These are phyloP conservation scores for Lactarius sanguifluus DNA, from an alignment of 768 basidiomycete genomes.

Conservation along the genomic window DNA sequence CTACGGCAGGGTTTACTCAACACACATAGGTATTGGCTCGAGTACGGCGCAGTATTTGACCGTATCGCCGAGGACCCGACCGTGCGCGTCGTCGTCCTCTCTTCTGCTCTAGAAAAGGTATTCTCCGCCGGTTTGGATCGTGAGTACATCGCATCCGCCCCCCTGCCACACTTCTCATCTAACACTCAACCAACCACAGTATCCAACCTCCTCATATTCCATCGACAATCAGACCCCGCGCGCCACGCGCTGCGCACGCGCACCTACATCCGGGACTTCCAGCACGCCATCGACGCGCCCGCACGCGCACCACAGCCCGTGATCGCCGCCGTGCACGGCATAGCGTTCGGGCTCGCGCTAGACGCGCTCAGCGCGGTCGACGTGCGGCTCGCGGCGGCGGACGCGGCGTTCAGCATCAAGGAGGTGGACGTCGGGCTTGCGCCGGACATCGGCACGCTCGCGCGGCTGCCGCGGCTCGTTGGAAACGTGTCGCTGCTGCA, in stretches of 20 bases:
- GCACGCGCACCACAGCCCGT: slow-evolving; percentile 75
- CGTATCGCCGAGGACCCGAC: slow-evolving; percentile 50
- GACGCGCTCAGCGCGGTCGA: slow-evolving; percentile 79
- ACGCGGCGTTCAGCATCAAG: slow-evolving; percentile 70
- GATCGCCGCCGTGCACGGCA: slow-evolving; percentile 77
- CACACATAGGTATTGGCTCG: slow-evolving; percentile 63
- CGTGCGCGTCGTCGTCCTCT: slow-evolving; percentile 71
- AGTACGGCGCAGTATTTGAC: slow-evolving; percentile 63
- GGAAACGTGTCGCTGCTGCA: slow-evolving; percentile 70
- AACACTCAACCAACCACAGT: background rate
- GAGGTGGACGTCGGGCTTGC: slow-evolving; percentile 88
- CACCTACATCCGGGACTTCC: slow-evolving; percentile 56
- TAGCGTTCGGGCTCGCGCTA: slow-evolving; percentile 72
- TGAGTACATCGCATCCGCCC: slow-evolving; percentile 36
- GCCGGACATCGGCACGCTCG: slow-evolving; percentile 84
- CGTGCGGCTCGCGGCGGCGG: slow-evolving; percentile 67
- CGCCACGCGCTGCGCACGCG: slow-evolving; percentile 52
- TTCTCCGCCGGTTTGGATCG: slow-evolving; percentile 87
- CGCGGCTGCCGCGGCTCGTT: slow-evolving; percentile 73
- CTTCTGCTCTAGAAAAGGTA: slow-evolving; percentile 64
- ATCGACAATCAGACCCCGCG: slow-evolving; percentile 45
- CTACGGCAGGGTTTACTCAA: background rate
- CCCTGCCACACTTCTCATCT: no score
- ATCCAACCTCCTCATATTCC: slow-evolving; percentile 35
- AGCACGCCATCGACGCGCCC: slow-evolving; percentile 66